Conservation (phyloP, 139 green algal species). For the Spirogloea muscicola region DNA sequence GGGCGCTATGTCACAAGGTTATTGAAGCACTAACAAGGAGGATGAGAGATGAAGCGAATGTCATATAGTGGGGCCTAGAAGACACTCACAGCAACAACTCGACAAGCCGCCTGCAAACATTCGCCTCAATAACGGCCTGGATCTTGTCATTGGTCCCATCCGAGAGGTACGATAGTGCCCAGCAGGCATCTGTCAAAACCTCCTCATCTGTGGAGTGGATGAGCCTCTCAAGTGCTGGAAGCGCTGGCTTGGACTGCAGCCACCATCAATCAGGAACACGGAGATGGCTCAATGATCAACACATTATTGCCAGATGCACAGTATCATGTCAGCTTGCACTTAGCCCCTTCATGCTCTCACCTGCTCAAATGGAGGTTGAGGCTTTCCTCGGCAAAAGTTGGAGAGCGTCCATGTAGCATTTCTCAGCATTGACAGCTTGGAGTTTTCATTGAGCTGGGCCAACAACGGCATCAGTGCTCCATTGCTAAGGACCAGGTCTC, state of each 20-base stretch:
- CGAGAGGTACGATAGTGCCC: constrained; percentile 96
- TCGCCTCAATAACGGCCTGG: constrained; percentile 90
- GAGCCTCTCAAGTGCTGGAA: constrained; percentile 85
- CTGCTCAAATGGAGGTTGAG: constrained; percentile 75
- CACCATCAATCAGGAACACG: no score
- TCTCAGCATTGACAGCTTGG: constrained; percentile 94
- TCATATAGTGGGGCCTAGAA: neutral
- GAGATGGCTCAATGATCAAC: no score
- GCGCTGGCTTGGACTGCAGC: constrained; percentile 62
- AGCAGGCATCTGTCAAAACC: constrained; percentile 98
- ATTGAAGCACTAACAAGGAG: constrained; percentile 1
- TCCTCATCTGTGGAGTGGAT: constrained; percentile 93
- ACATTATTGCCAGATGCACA: no score
- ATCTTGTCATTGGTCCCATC: constrained; percentile 99
- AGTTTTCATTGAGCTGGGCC: constrained; percentile 80
- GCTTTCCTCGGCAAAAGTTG: constrained; percentile 99
- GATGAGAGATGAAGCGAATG: constrained; percentile 25
- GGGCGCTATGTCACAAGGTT: neutral
- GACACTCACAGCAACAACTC: constrained; percentile 62
- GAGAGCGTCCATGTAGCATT: constrained; percentile 99
- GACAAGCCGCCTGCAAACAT: constrained; percentile 84
- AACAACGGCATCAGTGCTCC: constrained; percentile 86
- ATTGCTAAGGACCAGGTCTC: constrained; percentile 84
- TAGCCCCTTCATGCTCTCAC: no score
- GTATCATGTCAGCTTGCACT: no score